A percentile compares a stretch with the other conserved stretches of the same genome.
phyloP scores from a whole-genome alignment of 2,329 filamentous ascomycete genomes.

The Colletotrichum theobromicola region DNA sequence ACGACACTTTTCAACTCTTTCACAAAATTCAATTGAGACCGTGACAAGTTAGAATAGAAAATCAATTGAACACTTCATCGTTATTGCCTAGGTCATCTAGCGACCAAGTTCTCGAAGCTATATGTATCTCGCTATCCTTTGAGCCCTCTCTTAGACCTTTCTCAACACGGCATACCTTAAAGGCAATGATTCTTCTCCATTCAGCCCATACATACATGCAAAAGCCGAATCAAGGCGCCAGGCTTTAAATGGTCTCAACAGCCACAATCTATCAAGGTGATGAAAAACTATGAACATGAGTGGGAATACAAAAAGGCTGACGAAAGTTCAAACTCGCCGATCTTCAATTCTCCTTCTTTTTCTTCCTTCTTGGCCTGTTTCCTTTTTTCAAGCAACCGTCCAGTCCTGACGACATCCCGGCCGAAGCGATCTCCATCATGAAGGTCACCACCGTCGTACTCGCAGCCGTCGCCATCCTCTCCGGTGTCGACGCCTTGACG shows the following conservation, averaged over 20 bases:
- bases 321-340: too few species aligned
- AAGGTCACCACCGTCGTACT: neutral
- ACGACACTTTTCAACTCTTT: neutral
- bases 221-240: neutral
- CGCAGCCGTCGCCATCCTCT: neutral
- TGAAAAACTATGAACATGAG: too few species aligned
- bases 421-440: neutral
- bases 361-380: neutral
- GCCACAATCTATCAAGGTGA: neutral
- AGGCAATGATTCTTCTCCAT: neutral
- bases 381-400: too few species aligned
- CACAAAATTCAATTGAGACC: neutral
- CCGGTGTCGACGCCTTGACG: neutral
- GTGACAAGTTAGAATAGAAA: rapidly evolving
- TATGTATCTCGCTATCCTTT: neutral
- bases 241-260: neutral
- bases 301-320: too few species aligned
- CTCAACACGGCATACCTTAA: too few species aligned
- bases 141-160: too few species aligned
- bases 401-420: neutral
- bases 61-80: neutral
- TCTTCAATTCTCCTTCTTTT: too few species aligned
- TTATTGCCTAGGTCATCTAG: neutral
- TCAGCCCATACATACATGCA: neutral
- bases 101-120: neutral